phyloP scores from a whole-genome alignment of 495 filamentous ascomycete species.

The Penicillium steckii region DNA sequence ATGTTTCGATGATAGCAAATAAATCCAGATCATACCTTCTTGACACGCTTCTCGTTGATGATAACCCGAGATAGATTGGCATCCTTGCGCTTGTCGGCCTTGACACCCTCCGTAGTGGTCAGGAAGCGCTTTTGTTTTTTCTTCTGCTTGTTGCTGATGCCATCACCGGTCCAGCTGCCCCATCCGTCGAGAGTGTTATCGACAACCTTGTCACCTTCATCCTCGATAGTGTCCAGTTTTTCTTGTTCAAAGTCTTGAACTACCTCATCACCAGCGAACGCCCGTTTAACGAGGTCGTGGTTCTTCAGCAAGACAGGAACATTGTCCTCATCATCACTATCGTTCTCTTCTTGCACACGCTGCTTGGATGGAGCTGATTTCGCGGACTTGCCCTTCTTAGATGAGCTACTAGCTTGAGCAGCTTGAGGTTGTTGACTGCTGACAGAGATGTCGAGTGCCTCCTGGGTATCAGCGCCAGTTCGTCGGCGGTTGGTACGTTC shows the following conservation, averaged over 20 bases:
- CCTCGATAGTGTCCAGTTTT: slow-evolving; percentile 67
- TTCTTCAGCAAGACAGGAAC: slow-evolving; percentile 69
- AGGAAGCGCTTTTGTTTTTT: slow-evolving; percentile 61
- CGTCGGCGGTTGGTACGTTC: slow-evolving; percentile 38
- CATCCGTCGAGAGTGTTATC: slow-evolving; percentile 89
- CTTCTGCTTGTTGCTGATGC: slow-evolving; percentile 65
- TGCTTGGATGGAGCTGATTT: slow-evolving; percentile 20
- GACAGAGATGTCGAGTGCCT: slow-evolving; percentile 40
- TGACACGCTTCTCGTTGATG: slow-evolving; percentile 85
- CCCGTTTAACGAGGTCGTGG: slow-evolving; percentile 76
- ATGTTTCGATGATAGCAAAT: background rate
- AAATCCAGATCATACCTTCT: slow-evolving; percentile 63
- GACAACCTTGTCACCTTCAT: slow-evolving; percentile 81
- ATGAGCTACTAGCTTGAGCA: slow-evolving; percentile 5
- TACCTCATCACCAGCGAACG: slow-evolving; percentile 91
- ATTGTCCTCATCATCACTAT: slow-evolving; percentile 56
- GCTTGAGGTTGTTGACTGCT: slow-evolving; percentile 26
- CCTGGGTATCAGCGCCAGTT: slow-evolving; percentile 30
- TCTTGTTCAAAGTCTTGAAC: slow-evolving; percentile 77
- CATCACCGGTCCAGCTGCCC: slow-evolving; percentile 86
- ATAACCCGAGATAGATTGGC: slow-evolving; percentile 79
- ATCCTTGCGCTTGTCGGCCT: slow-evolving; percentile 75
- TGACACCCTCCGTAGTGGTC: slow-evolving; percentile 73
- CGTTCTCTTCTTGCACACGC: slow-evolving; percentile 32
- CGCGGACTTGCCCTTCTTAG: slow-evolving; percentile 20